Percentiles rank a stretch among this genome's conserved stretches.
Evolutionary conservation across 257 asterid genomes (phyloP).

Genomic region (Eustoma russellianum): DNA sequence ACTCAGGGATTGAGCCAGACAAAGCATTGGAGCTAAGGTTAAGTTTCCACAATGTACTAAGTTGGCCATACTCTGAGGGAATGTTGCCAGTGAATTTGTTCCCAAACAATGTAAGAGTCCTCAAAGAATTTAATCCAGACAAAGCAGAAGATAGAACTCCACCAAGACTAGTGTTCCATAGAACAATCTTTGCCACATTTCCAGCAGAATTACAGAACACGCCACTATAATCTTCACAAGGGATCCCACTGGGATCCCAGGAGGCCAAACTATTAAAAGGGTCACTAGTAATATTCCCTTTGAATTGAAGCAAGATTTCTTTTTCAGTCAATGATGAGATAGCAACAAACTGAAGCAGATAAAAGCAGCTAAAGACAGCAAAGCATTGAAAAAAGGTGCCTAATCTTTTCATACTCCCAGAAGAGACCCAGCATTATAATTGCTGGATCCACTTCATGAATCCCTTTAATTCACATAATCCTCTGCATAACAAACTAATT

Average conservation of each 20-base stretch:
- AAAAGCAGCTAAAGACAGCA: conserved; percentile 31
- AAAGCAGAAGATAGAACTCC: conserved; percentile 67
- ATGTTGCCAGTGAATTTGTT: conserved; percentile 62
- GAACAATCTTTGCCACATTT: conserved; percentile 68
- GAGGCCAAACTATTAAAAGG: conserved; percentile 62
- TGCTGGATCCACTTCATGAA: conserved; percentile 46
- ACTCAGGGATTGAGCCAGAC: conserved; percentile 78
- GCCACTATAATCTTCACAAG: conserved; percentile 57
- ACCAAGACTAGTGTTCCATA: conserved; percentile 75
- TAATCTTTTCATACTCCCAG: conserved; percentile 61
- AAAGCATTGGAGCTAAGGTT: conserved; percentile 86
- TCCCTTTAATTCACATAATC: conserved; percentile 22
- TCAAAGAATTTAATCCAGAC: conserved; percentile 59
- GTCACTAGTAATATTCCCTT: conserved; percentile 72
- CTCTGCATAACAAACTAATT: conserved; percentile 13
- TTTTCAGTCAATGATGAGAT: conserved; percentile 65
- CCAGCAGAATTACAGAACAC: conserved; percentile 72
- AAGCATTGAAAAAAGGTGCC: conserved; percentile 44
- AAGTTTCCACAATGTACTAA: conserved; percentile 73
- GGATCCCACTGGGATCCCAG: conserved; percentile 53
- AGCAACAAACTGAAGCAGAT: conserved; percentile 31
- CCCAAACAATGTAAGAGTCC: conserved; percentile 69
- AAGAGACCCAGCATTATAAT: conserved; percentile 53
- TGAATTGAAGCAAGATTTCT: conserved; percentile 88
- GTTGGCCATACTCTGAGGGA: conserved; percentile 57